Evolutionary conservation across 306 rosid genomes (phyloP).

Genomic region (Quercus variabilis): DNA sequence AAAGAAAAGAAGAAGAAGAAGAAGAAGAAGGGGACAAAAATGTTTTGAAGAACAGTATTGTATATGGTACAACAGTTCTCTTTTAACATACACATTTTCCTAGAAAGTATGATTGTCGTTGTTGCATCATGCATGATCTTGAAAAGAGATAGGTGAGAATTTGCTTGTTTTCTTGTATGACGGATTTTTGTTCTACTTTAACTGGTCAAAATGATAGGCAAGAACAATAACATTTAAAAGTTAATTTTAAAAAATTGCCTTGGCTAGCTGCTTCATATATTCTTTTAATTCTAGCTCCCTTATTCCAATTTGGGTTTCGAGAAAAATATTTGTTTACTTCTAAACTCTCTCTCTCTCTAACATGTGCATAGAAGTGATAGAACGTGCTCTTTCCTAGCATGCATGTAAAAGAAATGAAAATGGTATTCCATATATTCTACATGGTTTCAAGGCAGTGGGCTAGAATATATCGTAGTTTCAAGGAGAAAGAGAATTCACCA

Average conservation of each 20-base stretch:
- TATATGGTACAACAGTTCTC: too few relatives aligned
- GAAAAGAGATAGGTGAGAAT: neutral
- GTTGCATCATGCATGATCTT: neutral
- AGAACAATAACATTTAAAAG: neutral
- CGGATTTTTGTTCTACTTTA: neutral
- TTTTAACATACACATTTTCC: neutral
- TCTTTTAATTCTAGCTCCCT: neutral
- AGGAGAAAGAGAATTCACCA: neutral
- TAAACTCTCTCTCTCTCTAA: neutral
- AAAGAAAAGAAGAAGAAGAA: accelerated
- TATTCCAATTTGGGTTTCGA: neutral
- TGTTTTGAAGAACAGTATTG: neutral
- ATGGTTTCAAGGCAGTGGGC: neutral
- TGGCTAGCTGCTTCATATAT: too few relatives aligned
- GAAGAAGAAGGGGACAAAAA: neutral
- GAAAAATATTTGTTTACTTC: neutral
- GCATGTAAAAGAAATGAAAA: neutral
- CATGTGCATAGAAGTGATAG: neutral
- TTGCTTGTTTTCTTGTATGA: neutral
- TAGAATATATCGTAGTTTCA: neutral
- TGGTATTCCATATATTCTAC: neutral
- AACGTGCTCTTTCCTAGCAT: too few relatives aligned
- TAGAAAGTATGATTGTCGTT: neutral
- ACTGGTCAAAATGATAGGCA: neutral
- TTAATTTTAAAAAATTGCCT: neutral